A percentile compares a stretch with the other conserved stretches of the same genome.
These are phyloP conservation scores for Microdochium paspali DNA, from an alignment of 2,329 filamentous ascomycete species.

Conservation along the genomic window DNA sequence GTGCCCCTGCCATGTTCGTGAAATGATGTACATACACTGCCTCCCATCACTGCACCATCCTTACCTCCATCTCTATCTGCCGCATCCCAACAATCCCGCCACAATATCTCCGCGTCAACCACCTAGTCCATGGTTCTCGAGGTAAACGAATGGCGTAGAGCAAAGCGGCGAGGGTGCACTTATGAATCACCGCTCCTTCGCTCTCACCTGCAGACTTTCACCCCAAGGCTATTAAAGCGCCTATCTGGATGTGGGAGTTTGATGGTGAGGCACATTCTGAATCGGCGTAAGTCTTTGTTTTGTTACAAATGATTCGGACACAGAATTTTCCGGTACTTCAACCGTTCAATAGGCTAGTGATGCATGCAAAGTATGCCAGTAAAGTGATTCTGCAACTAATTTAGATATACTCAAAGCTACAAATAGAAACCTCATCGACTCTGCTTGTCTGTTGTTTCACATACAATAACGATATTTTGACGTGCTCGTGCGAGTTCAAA, in stretches of 20 bases:
- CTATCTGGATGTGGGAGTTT: constrained; percentile 62
- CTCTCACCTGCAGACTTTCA: constrained; percentile 77
- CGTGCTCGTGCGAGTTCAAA: background rate
- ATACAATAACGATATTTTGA: background rate
- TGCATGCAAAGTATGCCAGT: no score
- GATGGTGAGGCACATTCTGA: constrained; percentile 68
- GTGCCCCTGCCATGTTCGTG: background rate
- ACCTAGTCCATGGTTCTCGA: constrained; percentile 62
- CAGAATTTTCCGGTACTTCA: no score
- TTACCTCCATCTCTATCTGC: background rate
- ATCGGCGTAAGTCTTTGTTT: background rate
- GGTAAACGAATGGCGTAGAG: constrained; percentile 94
- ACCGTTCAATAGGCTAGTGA: no score
- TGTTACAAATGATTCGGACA: no score
- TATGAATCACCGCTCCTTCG: constrained; percentile 39
- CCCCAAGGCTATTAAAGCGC: constrained; percentile 41
- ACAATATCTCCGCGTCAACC: constrained; percentile 84
- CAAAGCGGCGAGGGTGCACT: constrained; percentile 12
- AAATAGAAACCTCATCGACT: background rate
- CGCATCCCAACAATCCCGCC: constrained; percentile 38
- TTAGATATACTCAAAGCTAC: background rate
- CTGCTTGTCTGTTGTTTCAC: background rate
- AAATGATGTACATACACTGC: background rate
- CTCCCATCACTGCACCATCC: background rate
- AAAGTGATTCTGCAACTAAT: background rate